Base-by-base conservation (phyloP, 2,329 filamentous ascomycete genomes). In the Cordyceps javanica region DNA sequence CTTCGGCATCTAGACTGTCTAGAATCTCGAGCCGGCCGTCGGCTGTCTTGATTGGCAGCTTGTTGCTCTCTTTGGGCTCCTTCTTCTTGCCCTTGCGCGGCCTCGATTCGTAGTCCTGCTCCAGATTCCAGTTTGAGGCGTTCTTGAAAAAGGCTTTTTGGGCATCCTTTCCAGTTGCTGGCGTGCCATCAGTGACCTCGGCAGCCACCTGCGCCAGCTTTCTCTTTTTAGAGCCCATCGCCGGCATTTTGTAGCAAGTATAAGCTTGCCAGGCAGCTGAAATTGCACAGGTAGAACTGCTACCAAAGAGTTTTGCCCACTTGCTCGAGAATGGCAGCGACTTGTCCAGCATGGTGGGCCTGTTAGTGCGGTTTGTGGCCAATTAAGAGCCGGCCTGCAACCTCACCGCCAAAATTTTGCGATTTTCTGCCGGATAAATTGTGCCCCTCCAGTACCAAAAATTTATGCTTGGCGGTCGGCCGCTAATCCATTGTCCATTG, bases 41-140 rank as follows among this genome's bases (percentile, higher is more conserved):
- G 0, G 85, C 81, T 0, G 90, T 95, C 73, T 94, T 95, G 62
- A 97, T 91, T 0, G 92, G 92, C 36, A 99, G 77, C 65, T 87
- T 83, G 38, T 83, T 90, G 68, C 77, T 87, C 68, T 92, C 89
- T 61, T 79, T 81, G 65, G 85, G 82, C 38, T 57, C 55, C 58
- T 82, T 80, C 70, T 91, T 90, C 72, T 88, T 90, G 68, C 84
- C 87, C 70, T 94, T 94, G 65, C 90, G 82, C 48, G 89, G 86
- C 64, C 85, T 85, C 60, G 82, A 82, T 72, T 96, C 91, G 77
- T 97, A 97, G 71, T 90, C 88, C 69, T 96, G 89, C 75, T 96
- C 94, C 50, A 96, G 81, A 67, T 96, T 86, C 91, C 93, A 97
- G 72, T 85, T 87, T 59, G 89, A 80, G 6, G 89, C 90, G 66